Percentiles rank a stretch among this genome's conserved stretches.
Conservation (phyloP, 306 rosid species). For the Lithocarpus polystachyus region DNA sequence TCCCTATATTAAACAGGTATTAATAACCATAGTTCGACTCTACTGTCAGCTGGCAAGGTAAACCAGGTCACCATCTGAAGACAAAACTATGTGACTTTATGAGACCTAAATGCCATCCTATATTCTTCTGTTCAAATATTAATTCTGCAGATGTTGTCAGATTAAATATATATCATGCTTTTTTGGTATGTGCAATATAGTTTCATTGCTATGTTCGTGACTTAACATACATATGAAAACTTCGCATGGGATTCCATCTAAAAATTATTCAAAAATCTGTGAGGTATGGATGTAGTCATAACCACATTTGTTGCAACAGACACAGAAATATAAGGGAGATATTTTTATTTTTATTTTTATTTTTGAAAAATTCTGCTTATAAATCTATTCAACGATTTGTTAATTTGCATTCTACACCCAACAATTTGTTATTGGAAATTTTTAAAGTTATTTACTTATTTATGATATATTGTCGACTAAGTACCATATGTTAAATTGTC, state of each 20-base stretch:
- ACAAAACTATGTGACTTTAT: slow-evolving; percentile 56
- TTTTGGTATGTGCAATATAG: slow-evolving; percentile 83
- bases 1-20: slow-evolving; percentile 56
- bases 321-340: too few species aligned
- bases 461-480: too few species aligned
- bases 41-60: slow-evolving; percentile 72
- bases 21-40: slow-evolving; percentile 60
- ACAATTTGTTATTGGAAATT: too few species aligned
- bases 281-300: slow-evolving; percentile 42
- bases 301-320: too few species aligned
- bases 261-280: slow-evolving; percentile 48
- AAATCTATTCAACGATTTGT: too few species aligned
- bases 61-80: slow-evolving; percentile 52
- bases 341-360: too few species aligned
- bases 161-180: slow-evolving; percentile 66
- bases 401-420: too few species aligned
- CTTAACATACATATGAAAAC: slow-evolving; percentile 61
- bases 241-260: slow-evolving; percentile 28
- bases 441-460: too few species aligned
- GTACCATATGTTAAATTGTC: too few species aligned
- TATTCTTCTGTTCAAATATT: slow-evolving; percentile 80
- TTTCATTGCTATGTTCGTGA: slow-evolving; percentile 67
- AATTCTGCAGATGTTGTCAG: slow-evolving; percentile 81
- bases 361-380: too few species aligned
- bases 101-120: slow-evolving; percentile 83